Conservation (phyloP, 2,329 filamentous ascomycete species). For the Fusarium sarcochroum region DNA sequence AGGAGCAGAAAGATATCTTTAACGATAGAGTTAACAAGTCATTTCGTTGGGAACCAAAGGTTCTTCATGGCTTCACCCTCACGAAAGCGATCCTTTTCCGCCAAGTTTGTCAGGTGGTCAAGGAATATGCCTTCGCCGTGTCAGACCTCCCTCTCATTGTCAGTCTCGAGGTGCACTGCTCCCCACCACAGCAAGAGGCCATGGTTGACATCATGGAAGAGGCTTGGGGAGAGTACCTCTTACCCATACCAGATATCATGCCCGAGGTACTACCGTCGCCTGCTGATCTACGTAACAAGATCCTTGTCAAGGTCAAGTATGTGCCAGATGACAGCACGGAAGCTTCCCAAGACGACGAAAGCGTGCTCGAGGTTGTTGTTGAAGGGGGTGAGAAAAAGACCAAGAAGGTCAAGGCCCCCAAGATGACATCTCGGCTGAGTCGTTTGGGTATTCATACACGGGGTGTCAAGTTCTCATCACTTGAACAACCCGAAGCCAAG, state of each 20-base stretch:
- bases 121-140: conserved; percentile 80
- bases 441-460: conserved; percentile 17
- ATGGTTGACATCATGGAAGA: conserved; percentile 97
- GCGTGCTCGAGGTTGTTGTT: conserved; percentile 1
- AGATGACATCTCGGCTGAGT: conserved; percentile 6
- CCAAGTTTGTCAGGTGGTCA: conserved; percentile 84
- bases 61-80: conserved; percentile 85
- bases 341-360: neutral
- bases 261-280: conserved; percentile 73
- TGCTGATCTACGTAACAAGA: conserved; percentile 80
- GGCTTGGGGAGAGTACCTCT: conserved; percentile 81
- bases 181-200: conserved; percentile 82
- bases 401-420: conserved; percentile 15
- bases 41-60: conserved; percentile 67
- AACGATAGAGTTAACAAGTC: neutral
- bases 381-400: conserved; percentile 10
- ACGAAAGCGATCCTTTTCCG: conserved; percentile 87
- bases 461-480: conserved; percentile 17
- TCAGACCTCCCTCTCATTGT: conserved; percentile 88
- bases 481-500: conserved; percentile 55
- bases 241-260: conserved; percentile 68
- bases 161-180: conserved; percentile 90
- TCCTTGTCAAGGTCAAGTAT: conserved; percentile 83
- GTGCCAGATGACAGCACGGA: neutral
- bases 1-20: neutral